Percentiles rank a stretch among this genome's conserved stretches.
These are phyloP conservation scores for Monosporascus sp. DNA, from an alignment of 2,329 filamentous ascomycete species.

Conservation along the genomic window DNA sequence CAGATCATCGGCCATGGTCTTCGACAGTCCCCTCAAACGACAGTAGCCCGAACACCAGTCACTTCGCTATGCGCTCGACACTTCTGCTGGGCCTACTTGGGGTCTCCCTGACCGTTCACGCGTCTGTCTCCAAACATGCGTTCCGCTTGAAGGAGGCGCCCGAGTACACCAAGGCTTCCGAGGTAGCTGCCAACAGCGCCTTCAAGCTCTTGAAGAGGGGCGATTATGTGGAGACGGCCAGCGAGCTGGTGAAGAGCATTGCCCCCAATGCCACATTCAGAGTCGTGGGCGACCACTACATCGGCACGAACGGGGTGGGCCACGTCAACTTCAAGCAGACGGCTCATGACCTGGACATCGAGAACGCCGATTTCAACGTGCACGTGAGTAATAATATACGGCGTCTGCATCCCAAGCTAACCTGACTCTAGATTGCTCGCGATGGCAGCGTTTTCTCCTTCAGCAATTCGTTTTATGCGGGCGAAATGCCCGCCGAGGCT, in stretches of 20 bases:
- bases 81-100: slow-evolving; percentile 5
- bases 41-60: neutral
- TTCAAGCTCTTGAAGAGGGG: slow-evolving; percentile 14
- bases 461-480: slow-evolving; percentile 36
- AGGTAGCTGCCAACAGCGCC: slow-evolving; percentile 4
- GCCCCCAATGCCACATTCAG: slow-evolving; percentile 35
- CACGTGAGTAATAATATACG: slow-evolving; percentile 35
- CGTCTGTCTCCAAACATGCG: slow-evolving; percentile 8
- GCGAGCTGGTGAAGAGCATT: slow-evolving; percentile 28
- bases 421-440: slow-evolving; percentile 31
- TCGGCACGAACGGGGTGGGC: slow-evolving; percentile 41
- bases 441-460: slow-evolving; percentile 50
- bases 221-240: slow-evolving; percentile 32
- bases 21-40: neutral
- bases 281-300: slow-evolving; percentile 41
- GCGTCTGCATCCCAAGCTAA: neutral
- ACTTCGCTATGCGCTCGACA: neutral
- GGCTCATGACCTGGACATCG: slow-evolving; percentile 45
- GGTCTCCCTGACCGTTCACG: slow-evolving; percentile 1
- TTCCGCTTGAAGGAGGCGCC: slow-evolving; percentile 9
- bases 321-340: slow-evolving; percentile 53
- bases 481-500: slow-evolving; percentile 7
- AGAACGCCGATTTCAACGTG: slow-evolving; percentile 51
- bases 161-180: slow-evolving; percentile 12
- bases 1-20: neutral